Base-by-base conservation (phyloP, 1,139 yeast genomes). In the Nakaseomyces glabratus region DNA sequence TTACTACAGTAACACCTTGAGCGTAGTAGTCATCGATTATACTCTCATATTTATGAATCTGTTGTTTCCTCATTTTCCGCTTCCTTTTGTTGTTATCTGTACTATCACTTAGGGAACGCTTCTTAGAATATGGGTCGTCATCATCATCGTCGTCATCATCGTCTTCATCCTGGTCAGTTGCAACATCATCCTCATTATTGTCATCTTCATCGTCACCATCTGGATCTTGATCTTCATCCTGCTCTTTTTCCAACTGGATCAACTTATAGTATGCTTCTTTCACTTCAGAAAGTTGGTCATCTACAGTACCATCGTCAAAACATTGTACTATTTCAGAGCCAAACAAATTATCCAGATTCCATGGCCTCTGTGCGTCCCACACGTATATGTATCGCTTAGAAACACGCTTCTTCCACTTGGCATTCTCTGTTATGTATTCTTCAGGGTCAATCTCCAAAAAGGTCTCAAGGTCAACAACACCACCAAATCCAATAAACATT, bases 331-430 rank as follows among this genome's bases (percentile, higher is more conserved):
- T 67, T n/a, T 75, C 72, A 2, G 93, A 78, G 2, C 94, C 95
- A 66, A 84, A 88, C 35, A 90, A 55, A 55, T 93, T 93, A 53
- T 88, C 95, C 46, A 93, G 63, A 57, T 86, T 86, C 97, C 97
- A 90, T 2, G 98, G 99, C 44, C 97, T 65, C 45, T 84, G 93
- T 4, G 94, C 90, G 58, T 93, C 99, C 40, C 90, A 68, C 10
- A 93, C 71, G 52, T 82, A 93, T 1, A 93, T 69, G 40, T 69
- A 69, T 46, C 80, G 65, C 29, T 60, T 63, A 24, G 66, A 54
- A 22, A 47, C 51, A 20, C 42, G 37, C 15, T 42, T 39, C 7
- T 46, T 39, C 9, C 41, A 15, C 22, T 51, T 24, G n/a, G 38
- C 43, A 11, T 43, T 39, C 12, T 45, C 49, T 3, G 43, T 32